Conservation (phyloP, 2,329 filamentous ascomycete genomes). For the Cladorrhinum sp. region DNA sequence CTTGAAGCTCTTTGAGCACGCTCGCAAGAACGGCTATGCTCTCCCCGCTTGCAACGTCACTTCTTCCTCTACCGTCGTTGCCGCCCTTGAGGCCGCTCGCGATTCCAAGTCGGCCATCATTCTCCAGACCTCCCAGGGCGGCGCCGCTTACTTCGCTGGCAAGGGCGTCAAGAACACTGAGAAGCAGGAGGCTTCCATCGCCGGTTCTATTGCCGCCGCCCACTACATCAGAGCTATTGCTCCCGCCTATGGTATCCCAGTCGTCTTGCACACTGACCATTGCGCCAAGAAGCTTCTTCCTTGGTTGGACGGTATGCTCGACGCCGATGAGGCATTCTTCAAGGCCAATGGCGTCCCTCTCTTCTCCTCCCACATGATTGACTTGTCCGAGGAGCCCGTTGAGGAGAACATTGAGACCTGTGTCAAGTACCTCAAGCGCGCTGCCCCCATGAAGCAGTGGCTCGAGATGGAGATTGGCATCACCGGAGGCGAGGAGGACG, state of each 20-base stretch:
- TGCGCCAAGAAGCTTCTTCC: slow-evolving; percentile 99
- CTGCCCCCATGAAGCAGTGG: slow-evolving; percentile 97
- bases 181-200: slow-evolving; percentile 84
- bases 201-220: slow-evolving; percentile 81
- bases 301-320: slow-evolving; percentile 94
- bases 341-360: slow-evolving; percentile 89
- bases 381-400: slow-evolving; percentile 87
- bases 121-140: slow-evolving; percentile 90
- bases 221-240: slow-evolving; percentile 91
- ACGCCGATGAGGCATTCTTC: slow-evolving; percentile 92
- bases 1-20: slow-evolving; percentile 74
- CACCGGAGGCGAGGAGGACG: slow-evolving; percentile 50
- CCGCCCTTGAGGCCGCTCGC: slow-evolving; percentile 88
- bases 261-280: slow-evolving; percentile 72
- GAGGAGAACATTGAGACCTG: slow-evolving; percentile 91
- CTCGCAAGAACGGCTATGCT: slow-evolving; percentile 81
- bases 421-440: slow-evolving; percentile 88
- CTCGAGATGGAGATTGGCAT: slow-evolving; percentile 97
- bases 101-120: slow-evolving; percentile 74
- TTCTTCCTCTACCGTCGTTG: slow-evolving; percentile 74
- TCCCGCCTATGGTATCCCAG: slow-evolving; percentile 82
- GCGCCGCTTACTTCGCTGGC: slow-evolving; percentile 88
- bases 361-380: slow-evolving; percentile 98
- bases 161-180: slow-evolving; percentile 77
- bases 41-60: slow-evolving; percentile 93